Evolutionary conservation across 2,329 filamentous ascomycete species (phyloP), one percentile per base, ranked within the genome.

Genomic region (Phialophora verrucosa): DNA sequence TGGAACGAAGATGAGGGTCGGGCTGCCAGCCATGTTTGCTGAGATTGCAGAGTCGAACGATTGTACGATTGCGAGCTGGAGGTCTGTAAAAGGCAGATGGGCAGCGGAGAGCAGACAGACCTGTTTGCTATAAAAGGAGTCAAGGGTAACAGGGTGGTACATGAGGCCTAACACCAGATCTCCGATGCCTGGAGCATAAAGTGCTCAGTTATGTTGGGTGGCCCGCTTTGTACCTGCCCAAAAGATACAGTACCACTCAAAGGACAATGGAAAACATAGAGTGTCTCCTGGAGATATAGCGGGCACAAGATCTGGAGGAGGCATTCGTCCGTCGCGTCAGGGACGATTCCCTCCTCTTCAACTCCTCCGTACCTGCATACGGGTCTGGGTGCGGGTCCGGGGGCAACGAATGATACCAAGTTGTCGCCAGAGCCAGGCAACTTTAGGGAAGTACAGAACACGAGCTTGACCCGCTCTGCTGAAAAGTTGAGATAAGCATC

Each of bases 1-100:
- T 1, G 78, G 82, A 0, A 85, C 75, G 23, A 85, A 78, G 63
- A 85, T 65, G 0, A 85, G 72, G 10, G 77, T 79, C 50, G 78
- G 63, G n/a, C 49, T 60, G 20, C n/a, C 10, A 35, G 63, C 42
- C 63, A 65, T 60, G 35, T 4, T n/a, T n/a, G 38, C 25, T 10
- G 17, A 12, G 3, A 53, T 35, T 12, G 32, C 11, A 53, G 50
- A 25, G 23, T 49, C 50, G 50, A 49, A 20, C 44, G 4, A 4
- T 35, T 12, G 32, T 12, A 35, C 32, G 32, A 35, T 12, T 35
- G 10, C 32, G 32, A 35, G 32, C 10, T 35, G 3, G 14, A 7
- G 17, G 32, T 12, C 35, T 35, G 7, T 14, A 14, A 12, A 25
- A 44, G 31, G 10, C n/a, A 23, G 20, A 17, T 8, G 54, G 42